Conservation (phyloP, 2,329 filamentous ascomycete species). For the Rhynchosporium agropyri region DNA sequence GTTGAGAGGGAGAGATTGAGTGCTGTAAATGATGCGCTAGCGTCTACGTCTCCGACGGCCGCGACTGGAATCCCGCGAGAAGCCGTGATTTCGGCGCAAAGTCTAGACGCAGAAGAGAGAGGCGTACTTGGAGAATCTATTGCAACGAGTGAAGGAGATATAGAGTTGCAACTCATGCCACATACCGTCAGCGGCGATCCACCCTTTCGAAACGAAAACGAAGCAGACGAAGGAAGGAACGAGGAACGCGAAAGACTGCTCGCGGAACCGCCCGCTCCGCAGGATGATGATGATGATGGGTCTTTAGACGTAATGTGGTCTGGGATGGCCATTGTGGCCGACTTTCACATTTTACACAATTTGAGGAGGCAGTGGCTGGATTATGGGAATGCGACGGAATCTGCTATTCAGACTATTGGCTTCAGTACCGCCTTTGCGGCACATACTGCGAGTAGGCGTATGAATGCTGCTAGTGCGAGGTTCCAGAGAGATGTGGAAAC, state of each 20-base stretch:
- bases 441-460: slow-evolving; percentile 34
- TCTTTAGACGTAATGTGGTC: slow-evolving; percentile 41
- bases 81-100: slow-evolving; percentile 32
- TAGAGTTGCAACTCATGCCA: slow-evolving; percentile 37
- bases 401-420: slow-evolving; percentile 39
- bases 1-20: slow-evolving; percentile 61
- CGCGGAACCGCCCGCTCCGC: slow-evolving; percentile 31
- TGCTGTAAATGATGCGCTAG: slow-evolving; percentile 30
- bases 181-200: slow-evolving; percentile 21
- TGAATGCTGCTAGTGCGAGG: slow-evolving; percentile 35
- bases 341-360: slow-evolving; percentile 42
- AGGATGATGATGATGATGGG: slow-evolving; percentile 32
- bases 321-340: slow-evolving; percentile 39
- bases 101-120: slow-evolving; percentile 42
- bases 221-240: slow-evolving; percentile 24
- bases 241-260: slow-evolving; percentile 34
- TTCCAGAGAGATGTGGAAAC: slow-evolving; percentile 34
- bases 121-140: slow-evolving; percentile 37
- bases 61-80: slow-evolving; percentile 24
- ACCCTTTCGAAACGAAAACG: slow-evolving; percentile 12
- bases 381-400: slow-evolving; percentile 37
- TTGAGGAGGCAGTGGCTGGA: slow-evolving; percentile 39
- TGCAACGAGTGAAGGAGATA: slow-evolving; percentile 31
- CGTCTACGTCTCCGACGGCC: slow-evolving; percentile 17
- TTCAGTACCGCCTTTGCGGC: slow-evolving; percentile 38